Base-by-base conservation (phyloP, 768 basidiomycete species). In the Cystofilobasidium bisporidii region DNA sequence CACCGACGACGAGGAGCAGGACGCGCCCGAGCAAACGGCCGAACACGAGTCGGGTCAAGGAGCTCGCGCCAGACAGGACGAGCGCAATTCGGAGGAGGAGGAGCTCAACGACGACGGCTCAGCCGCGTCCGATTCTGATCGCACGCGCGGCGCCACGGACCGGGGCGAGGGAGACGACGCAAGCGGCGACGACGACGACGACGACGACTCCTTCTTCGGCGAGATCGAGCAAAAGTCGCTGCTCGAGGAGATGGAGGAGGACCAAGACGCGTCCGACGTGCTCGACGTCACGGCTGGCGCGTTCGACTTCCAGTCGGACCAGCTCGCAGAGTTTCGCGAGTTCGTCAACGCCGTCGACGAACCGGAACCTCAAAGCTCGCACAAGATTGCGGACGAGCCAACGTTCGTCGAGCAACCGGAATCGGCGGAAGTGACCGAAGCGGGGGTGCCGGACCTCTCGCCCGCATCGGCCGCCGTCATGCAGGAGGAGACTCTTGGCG, bases 151-250 rank as follows among this genome's bases (percentile, higher is more conserved):
- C 57, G 15, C 33, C 24, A 28, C 10, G 12, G 47, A 40, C n/a
- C 32, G 50, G 17, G n/a, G 4, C 18, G 64, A 38, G 38, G 55
- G 26, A 2, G 33, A 2, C 32, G 10, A 33, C 28, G 50, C 18
- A 9, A 26, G 30, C 36, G n/a, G 17, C 47, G n/a, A 24, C 47
- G 47, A 48, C 22, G 47, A 24, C 24, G 47, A 10, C 47, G 47
- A 48, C 47, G 22, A 4, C 14, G 50, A 56, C 40, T 57, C 53
- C 10, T 64, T 64, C 63, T 55, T 57, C 63, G 63, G 40, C 17
- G 38, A 56, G 50, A 41, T 64, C n/a, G 53, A 64, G 55, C 63
- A 57, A 26, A 64, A 56, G 14, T 56, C 63, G 17, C 63, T 64
- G n/a, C 36, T 38, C 17, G 63, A 64, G 8, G 55, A 64, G 26